Conservation (phyloP, 331 rosid genomes). For the Phaseolus coccineus region DNA sequence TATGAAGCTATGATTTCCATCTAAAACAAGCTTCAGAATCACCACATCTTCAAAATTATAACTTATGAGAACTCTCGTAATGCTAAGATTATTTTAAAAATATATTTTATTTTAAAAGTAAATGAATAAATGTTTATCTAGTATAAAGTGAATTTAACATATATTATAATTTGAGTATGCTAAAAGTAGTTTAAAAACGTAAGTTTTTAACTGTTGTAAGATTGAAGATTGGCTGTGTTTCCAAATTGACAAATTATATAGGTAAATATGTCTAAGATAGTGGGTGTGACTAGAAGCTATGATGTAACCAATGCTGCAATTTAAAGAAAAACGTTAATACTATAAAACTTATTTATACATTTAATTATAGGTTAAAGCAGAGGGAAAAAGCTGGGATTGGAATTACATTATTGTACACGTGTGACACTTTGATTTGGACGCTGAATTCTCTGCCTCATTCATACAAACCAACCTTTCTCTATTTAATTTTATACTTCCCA, state of each 20-base stretch:
- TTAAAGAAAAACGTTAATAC: slow-evolving; percentile 21
- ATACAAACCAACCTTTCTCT: slow-evolving; percentile 11
- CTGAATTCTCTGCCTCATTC: slow-evolving; percentile 9
- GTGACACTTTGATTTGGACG: slow-evolving; percentile 21
- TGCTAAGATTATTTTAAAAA: no score
- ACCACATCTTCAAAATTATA: no score
- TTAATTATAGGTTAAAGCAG: slow-evolving; percentile 22
- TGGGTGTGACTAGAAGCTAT: slow-evolving; percentile 29
- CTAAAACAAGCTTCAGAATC: no score
- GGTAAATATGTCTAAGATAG: slow-evolving; percentile 41
- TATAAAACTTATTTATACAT: not conserved
- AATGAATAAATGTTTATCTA: no score
- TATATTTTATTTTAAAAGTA: no score
- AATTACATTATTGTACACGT: slow-evolving; percentile 13
- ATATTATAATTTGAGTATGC: no score
- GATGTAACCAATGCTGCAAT: slow-evolving; percentile 35
- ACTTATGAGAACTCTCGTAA: no score
- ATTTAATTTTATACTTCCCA: slow-evolving; percentile 30
- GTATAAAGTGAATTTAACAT: no score
- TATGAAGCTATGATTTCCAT: no score
- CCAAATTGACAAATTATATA: slow-evolving; percentile 26
- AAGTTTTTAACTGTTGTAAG: no score
- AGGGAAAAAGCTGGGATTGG: slow-evolving; percentile 27
- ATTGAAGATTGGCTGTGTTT: slow-evolving; percentile 31
- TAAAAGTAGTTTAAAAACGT: no score